phyloP scores from a whole-genome alignment of 2,329 filamentous ascomycete species.

The Sphaerulina vaccinii region DNA sequence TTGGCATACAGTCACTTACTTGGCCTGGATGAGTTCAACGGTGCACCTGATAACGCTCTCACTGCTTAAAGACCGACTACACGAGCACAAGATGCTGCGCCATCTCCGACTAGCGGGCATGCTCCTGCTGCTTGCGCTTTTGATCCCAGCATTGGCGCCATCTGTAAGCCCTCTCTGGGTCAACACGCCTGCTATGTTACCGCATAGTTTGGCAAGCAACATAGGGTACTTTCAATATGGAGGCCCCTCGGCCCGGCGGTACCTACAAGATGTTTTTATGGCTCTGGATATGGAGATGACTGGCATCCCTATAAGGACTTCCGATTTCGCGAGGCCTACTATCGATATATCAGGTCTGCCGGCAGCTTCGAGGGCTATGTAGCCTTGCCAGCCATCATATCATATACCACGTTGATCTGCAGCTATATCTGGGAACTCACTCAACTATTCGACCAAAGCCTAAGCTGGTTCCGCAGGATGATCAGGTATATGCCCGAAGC shows the following conservation, averaged over 20 bases:
- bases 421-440: slow-evolving; percentile 17
- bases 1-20: slow-evolving; percentile 18
- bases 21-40: slow-evolving; percentile 23
- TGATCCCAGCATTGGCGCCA: slow-evolving; percentile 10
- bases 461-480: neutral
- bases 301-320: no score
- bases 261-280: slow-evolving; percentile 1
- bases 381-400: neutral
- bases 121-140: slow-evolving; percentile 9
- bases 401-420: neutral
- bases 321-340: neutral
- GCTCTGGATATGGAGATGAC: neutral
- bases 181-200: neutral
- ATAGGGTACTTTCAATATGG: no score
- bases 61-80: slow-evolving; percentile 10
- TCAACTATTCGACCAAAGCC: slow-evolving; percentile 11
- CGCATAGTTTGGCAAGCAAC: no score
- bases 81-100: neutral
- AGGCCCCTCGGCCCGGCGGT: neutral
- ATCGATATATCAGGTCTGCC: neutral
- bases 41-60: slow-evolving; percentile 23
- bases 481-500: slow-evolving; percentile 1
- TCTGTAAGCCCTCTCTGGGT: neutral
- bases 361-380: no score
- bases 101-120: slow-evolving; percentile 13